phyloP scores from a whole-genome alignment of 345 rosid species.

The Trapa bicornis region DNA sequence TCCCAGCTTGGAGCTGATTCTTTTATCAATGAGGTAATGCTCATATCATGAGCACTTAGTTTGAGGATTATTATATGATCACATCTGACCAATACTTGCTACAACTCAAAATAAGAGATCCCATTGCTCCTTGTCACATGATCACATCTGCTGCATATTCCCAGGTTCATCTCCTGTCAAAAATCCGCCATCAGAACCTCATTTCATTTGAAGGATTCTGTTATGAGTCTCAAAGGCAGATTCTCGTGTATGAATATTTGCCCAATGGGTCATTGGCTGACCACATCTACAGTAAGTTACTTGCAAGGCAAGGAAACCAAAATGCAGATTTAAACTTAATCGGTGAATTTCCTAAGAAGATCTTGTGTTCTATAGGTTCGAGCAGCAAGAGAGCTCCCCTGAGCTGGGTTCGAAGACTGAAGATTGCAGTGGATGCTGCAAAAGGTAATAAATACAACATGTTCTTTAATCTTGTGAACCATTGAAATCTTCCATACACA shows the following conservation, averaged over 20 bases:
- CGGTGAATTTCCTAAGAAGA: neutral
- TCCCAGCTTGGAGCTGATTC: slow-evolving; percentile 92
- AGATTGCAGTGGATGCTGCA: slow-evolving; percentile 85
- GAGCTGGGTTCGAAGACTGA: slow-evolving; percentile 87
- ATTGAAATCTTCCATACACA: neutral
- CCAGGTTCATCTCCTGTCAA: slow-evolving; percentile 70
- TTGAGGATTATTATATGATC: neutral
- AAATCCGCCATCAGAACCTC: slow-evolving; percentile 74
- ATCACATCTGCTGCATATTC: neutral
- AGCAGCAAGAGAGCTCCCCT: slow-evolving; percentile 40
- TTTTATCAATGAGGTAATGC: slow-evolving; percentile 66
- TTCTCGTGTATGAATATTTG: slow-evolving; percentile 78
- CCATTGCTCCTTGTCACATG: neutral
- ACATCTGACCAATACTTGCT: neutral
- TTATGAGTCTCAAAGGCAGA: slow-evolving; percentile 67
- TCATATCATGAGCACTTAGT: neutral
- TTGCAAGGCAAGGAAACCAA: neutral
- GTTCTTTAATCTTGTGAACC: too few species aligned
- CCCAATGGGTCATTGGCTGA: slow-evolving; percentile 81
- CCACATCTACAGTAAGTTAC: slow-evolving; percentile 57
- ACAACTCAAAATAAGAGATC: neutral
- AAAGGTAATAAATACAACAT: slow-evolving; percentile 36
- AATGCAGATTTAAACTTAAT: neutral
- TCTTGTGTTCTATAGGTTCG: slow-evolving; percentile 27
- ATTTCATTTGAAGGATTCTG: slow-evolving; percentile 83